Base-by-base conservation (phyloP, 169 alveolate genomes). In the Plasmodium chabaudi region DNA sequence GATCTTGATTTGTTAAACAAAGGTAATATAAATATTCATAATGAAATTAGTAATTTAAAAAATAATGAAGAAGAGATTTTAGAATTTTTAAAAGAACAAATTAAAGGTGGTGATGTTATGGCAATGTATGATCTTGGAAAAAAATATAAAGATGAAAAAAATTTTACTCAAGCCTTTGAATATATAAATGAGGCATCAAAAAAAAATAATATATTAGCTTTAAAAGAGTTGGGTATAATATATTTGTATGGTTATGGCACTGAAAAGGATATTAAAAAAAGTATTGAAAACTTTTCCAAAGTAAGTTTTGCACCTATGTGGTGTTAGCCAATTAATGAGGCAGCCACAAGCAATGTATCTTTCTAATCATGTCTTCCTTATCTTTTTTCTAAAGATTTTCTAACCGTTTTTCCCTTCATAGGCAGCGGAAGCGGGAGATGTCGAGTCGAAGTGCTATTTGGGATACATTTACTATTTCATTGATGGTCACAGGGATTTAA, bases 381-480 rank as follows among this genome's bases (percentile, higher is more conserved):
- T 67, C 44, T 19, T 42, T 67, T 17, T 47, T n/a, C 17, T 56
- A 42, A n/a, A 7, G 1, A 21, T 21, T 21, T 21, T 21, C 25
- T 21, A 21, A 21, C 0, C 6, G 9, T 23, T 53, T 9, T 55
- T 13, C 39, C n/a, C 13, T 64, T 13, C 56, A 25, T 27, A 84
- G 87, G 91, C 91, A 49, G 91, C 91, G 17, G 71, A 72, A 9
- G 91, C 87, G 15, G 91, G 91, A 6, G 91, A 86, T 34, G 91
- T 86, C 5, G 91, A 86, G 21, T 68, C 91, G 25, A 68, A 86
- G 49, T 86, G 91, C n/a, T 86, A 86, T 53, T 55, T 86, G 44
- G 91, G 91, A 34, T 86, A 69, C 25, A 86, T 86, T 21, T 86
- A 69, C 49, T 86, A 86, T 42, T 86, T 86, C 39, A 64, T 86